Percentiles rank a stretch among this genome's conserved stretches.
Evolutionary conservation across 176 grass and related monocot species (phyloP).

Genomic region (Oryza nivara): DNA sequence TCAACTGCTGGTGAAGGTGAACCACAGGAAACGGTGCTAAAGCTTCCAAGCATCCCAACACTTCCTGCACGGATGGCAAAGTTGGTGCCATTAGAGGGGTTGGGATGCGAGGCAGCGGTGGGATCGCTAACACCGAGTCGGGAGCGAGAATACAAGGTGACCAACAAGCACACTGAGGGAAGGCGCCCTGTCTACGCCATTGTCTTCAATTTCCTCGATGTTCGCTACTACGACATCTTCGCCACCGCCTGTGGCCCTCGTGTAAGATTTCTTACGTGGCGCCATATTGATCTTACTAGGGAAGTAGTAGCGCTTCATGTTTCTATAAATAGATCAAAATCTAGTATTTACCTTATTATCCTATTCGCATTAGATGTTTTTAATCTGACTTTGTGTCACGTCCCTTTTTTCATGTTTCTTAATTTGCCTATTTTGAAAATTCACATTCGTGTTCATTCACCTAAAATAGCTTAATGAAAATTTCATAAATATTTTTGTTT

Average conservation of each 20-base stretch:
- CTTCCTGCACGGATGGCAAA: constrained; percentile 44
- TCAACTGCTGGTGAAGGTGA: neutral
- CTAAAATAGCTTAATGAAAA: no score
- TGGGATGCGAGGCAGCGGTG: constrained; percentile 70
- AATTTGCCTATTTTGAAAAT: no score
- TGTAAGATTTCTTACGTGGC: constrained; percentile 23
- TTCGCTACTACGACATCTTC: constrained; percentile 85
- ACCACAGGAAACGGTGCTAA: neutral
- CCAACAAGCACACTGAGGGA: constrained; percentile 72
- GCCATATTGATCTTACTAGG: neutral
- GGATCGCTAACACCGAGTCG: constrained; percentile 62
- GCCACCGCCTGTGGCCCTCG: constrained; percentile 72
- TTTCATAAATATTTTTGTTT: no score
- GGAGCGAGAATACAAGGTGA: constrained; percentile 73
- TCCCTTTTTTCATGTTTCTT: no score
- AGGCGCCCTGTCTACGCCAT: constrained; percentile 88
- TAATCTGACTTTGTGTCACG: neutral
- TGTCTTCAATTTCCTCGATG: constrained; percentile 91
- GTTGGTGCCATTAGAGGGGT: constrained; percentile 42
- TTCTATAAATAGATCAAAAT: neutral
- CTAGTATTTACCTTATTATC: neutral
- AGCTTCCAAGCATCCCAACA: neutral
- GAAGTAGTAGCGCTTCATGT: neutral
- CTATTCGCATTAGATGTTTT: neutral
- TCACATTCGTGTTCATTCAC: no score